Base-by-base conservation (phyloP, 2,329 filamentous ascomycete species). In the Amauroascus verrucosus region DNA sequence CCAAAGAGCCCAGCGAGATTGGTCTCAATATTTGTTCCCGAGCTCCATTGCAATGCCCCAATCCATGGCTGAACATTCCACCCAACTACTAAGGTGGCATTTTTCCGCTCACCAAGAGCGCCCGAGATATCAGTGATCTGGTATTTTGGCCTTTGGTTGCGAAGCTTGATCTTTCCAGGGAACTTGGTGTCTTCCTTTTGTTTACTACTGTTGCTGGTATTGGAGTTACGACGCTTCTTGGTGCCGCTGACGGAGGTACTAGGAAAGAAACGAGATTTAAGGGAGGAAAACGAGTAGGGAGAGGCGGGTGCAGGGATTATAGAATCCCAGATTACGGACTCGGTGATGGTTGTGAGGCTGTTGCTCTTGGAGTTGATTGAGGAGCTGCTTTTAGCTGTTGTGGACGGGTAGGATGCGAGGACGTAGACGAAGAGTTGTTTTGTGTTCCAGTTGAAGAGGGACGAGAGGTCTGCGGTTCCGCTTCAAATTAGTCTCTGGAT, bases 21-120 rank as follows among this genome's bases (percentile, higher is more conserved):
- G 1, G 56, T 59, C 47, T 55, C 57, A 46, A 59, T 54, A 28
- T 60, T 59, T 8, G 67, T 67, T 18, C 65, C 67, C 30, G 81
- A 75, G 64, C 85, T 84, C 93, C 93, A 98, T 40, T 85, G 85
- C 68, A 97, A 71, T 50, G 85, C 72, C 13, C 93, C 93, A 9
- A 98, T 88, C 88, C 91, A 97, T 30, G 93, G 93, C 76, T 98
- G 93, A 56, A 97, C 86, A 72, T 97, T 97, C 82, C 95, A 98
- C 65, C 93, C 85, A 51, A 97, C 75, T 63, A 84, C 82, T 58
- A 98, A 75, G 28, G 81, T 83, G 54, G 91, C 88, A 66, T 93
- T 83, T 48, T 78, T 74, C 47, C 82, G 76, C 64, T 85, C 78
- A 44, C 87, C 86, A 60, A 97, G 77, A 68, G 83, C 83, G 57